phyloP scores from a whole-genome alignment of 225 moss, liverwort and hornwort species.

The Marchantia paleacea region DNA sequence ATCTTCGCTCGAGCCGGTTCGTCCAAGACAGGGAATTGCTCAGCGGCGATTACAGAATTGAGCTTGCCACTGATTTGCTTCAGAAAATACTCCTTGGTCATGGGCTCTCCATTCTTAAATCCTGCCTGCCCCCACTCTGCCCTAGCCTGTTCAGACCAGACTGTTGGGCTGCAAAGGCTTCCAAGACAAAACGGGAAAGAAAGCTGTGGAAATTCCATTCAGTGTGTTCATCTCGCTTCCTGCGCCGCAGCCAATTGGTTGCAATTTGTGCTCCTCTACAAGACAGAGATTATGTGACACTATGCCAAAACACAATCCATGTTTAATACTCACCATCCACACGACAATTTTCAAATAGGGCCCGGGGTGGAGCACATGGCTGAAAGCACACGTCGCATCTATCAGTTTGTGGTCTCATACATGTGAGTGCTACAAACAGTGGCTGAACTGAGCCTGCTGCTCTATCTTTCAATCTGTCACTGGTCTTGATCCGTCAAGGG shows the following conservation, averaged over 20 bases:
- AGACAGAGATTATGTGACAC: neutral
- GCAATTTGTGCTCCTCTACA: neutral
- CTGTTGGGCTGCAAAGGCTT: neutral
- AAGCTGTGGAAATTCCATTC: neutral
- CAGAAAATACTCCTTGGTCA: conserved; percentile 78
- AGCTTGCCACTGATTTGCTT: conserved; percentile 88
- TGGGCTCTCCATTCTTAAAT: conserved; percentile 85
- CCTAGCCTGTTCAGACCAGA: conserved; percentile 40
- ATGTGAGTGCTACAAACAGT: neutral
- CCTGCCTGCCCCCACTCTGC: conserved; percentile 81
- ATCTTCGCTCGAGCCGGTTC: conserved; percentile 50
- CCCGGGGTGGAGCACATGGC: neutral
- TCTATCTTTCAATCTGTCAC: no score
- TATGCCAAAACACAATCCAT: no score
- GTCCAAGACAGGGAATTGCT: conserved; percentile 69
- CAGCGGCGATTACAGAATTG: conserved; percentile 72
- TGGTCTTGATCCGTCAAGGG: no score
- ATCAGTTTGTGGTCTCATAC: no score
- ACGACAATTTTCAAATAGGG: no score
- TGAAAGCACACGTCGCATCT: neutral
- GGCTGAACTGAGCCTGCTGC: no score
- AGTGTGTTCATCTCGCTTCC: neutral
- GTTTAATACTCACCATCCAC: no score
- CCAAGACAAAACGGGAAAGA: neutral
- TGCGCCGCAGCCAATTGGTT: neutral